Base-by-base conservation (phyloP, 1,284 basidiomycete genomes). In the Stereum hirsutum region DNA sequence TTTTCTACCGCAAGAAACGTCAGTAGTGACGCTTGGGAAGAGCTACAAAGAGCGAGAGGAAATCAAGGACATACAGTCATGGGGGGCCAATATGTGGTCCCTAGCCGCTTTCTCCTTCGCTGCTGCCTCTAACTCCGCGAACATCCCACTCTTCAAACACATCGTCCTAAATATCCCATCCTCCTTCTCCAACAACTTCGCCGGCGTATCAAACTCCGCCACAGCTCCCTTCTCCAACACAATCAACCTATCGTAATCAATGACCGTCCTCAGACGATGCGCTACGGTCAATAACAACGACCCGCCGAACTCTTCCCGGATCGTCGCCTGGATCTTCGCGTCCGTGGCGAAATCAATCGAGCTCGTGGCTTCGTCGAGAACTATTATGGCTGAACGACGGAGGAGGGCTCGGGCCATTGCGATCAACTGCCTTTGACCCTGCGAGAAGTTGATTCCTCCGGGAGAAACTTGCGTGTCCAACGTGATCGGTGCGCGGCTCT, bases 281-380 rank as follows among this genome's bases (percentile, higher is more conserved):
- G 55, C 55, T 19, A 56, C 52, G 23, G 79, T 81, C 24, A 83
- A 54, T 36, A 83, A 55, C 41, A 83, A 54, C 4, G 77, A 78
- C 37, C 71, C 64, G 11, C 64, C 70, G 58, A 93, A 92, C 52
- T 89, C 87, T 51, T 84, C 77, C 7, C 87, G 73, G 51, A 95
- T 88, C 0, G 86, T 83, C 17, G 72, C 62, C 59, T 92, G 89
- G 44, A 95, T 89, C 59, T 82, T 81, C 5, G 74, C 72, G 55
- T 84, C 80, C 23, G 86, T 88, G 7, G 74, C 76, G 54, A 88
- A 87, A 53, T 82, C 81, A 45, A 83, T 85, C 52, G 79, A 80
- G 51, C 75, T 80, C 0, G 84, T 89, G 6, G 86, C 87, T 59
- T 93, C 89, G 58, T 93, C 89, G 46, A 92, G 69, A 24, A 92